These are phyloP conservation scores for Penicillium sp. DNA, from an alignment of 2,329 filamentous ascomycete genomes.

Conservation along the genomic window DNA sequence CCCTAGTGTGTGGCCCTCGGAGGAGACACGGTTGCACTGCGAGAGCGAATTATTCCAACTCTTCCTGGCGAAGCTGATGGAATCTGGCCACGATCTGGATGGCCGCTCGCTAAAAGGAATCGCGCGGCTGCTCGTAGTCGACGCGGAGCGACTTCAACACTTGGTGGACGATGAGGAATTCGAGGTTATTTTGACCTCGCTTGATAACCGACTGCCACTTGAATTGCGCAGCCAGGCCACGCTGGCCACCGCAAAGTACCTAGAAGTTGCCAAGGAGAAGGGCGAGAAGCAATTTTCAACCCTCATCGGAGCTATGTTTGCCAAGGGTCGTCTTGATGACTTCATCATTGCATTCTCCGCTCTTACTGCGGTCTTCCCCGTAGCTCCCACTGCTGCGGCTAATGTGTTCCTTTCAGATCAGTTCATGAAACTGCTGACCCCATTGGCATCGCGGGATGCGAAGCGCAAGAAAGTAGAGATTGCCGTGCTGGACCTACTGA, in stretches of 20 bases:
- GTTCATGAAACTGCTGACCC: conserved; percentile 74
- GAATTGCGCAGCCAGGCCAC: conserved; percentile 78
- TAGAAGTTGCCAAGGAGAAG: conserved; percentile 71
- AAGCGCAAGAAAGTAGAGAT: conserved; percentile 85
- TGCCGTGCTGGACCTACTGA: conserved; percentile 83
- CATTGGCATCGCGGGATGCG: conserved; percentile 74
- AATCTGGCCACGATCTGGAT: conserved; percentile 75
- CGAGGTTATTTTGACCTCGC: conserved; percentile 79
- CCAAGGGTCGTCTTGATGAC: conserved; percentile 78
- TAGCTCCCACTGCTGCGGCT: conserved; percentile 72
- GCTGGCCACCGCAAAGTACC: conserved; percentile 76
- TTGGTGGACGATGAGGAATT: conserved; percentile 68
- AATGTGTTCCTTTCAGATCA: conserved; percentile 84
- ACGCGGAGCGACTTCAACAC: conserved; percentile 50
- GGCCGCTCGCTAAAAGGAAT: conserved; percentile 62
- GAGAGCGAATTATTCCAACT: conserved; percentile 56
- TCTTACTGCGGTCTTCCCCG: conserved; percentile 82
- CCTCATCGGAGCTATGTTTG: conserved; percentile 72
- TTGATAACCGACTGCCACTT: conserved; percentile 77
- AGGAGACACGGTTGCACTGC: conserved; percentile 44
- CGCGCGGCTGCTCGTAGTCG: conserved; percentile 57
- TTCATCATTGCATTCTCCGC: conserved; percentile 90
- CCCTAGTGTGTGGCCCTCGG: conserved; percentile 46
- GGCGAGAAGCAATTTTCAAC: conserved; percentile 68
- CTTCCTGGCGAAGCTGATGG: conserved; percentile 84